Evolutionary conservation across 169 alveolate genomes (phyloP).

Genomic region (Cryptosporidium sp.): DNA sequence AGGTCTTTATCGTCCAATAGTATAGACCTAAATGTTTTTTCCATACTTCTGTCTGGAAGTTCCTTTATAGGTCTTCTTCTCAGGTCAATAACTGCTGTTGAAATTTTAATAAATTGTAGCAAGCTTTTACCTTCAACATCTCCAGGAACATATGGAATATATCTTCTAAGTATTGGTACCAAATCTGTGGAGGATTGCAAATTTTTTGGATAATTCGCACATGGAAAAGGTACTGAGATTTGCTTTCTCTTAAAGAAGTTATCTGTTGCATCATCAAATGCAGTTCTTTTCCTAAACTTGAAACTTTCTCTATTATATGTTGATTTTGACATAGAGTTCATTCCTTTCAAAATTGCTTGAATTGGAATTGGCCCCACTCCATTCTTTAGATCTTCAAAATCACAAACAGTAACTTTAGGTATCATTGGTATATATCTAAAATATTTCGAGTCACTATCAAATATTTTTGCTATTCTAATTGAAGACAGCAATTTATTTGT

Average conservation of each 20-base stretch:
- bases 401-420: conserved; percentile 19
- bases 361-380: conserved; percentile 72
- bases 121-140: conserved; percentile 61
- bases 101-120: conserved; percentile 39
- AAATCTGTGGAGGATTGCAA: background rate
- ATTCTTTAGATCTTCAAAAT: conserved; percentile 27
- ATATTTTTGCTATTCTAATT: conserved; percentile 43
- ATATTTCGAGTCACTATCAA: background rate
- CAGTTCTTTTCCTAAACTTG: conserved; percentile 30
- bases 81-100: conserved; percentile 62
- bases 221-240: background rate
- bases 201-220: background rate
- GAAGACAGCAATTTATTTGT: conserved; percentile 2
- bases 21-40: conserved; percentile 24
- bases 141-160: conserved; percentile 55
- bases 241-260: conserved; percentile 20
- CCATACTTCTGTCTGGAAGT: conserved; percentile 51
- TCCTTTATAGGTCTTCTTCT: conserved; percentile 62
- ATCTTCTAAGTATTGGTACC: conserved; percentile 44
- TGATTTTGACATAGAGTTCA: conserved; percentile 6
- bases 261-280: conserved; percentile 43
- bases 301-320: background rate
- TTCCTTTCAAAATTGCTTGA: background rate
- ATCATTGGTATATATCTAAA: conserved; percentile 44
- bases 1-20: background rate